phyloP scores from a whole-genome alignment of 2,329 filamentous ascomycete genomes.

The Dryadomyces sulphureus region DNA sequence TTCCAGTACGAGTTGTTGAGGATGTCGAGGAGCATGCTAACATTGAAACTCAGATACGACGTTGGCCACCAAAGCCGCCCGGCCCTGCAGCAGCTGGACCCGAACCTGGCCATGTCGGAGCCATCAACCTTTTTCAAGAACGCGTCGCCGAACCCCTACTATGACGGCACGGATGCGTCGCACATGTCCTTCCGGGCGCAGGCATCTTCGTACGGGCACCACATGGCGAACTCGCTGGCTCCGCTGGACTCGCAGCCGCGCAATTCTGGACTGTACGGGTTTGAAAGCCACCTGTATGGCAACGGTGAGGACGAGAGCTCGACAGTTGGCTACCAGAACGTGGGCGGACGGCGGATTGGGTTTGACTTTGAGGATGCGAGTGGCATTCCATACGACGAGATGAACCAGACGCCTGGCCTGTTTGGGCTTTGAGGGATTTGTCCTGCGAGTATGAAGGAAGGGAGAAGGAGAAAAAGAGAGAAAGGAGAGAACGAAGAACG shows the following conservation, averaged over 20 bases:
- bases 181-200: conserved; percentile 5
- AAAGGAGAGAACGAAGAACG: neutral
- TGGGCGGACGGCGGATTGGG: conserved; percentile 13
- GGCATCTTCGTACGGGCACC: conserved; percentile 1
- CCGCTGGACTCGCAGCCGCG: conserved; percentile 6
- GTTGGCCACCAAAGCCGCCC: conserved; percentile 2
- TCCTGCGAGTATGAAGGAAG: neutral
- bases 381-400: conserved; percentile 2
- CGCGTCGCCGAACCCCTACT: conserved; percentile 3
- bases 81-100: conserved; percentile 9
- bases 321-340: conserved; percentile 14
- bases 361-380: conserved; percentile 8
- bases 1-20: neutral
- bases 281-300: conserved; percentile 11
- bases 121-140: conserved; percentile 5
- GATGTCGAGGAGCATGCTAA: no score
- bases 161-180: conserved; percentile 2
- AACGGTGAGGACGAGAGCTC: conserved; percentile 11
- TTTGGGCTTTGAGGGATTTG: conserved; percentile 8
- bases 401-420: conserved; percentile 1
- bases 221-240: conserved; percentile 3
- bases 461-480: no score
- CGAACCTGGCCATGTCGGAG: conserved; percentile 8
- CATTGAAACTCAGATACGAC: conserved; percentile 8
- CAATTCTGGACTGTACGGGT: conserved; percentile 11